These are phyloP conservation scores for Quercus alba DNA, from an alignment of 306 rosid species.

Conservation along the genomic window DNA sequence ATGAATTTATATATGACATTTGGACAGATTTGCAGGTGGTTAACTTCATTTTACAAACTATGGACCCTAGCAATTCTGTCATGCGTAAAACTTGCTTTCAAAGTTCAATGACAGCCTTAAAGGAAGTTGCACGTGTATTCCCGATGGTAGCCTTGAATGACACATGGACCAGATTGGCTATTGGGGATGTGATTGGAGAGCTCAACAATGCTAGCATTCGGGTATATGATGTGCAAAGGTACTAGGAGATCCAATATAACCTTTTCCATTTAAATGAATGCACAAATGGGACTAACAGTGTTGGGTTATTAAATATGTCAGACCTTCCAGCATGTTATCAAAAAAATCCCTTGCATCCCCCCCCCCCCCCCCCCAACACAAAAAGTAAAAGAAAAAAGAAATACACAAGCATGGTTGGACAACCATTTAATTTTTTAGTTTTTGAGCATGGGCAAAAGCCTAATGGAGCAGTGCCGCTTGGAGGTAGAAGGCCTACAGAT, in stretches of 20 bases:
- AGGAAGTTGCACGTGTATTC: slow-evolving; percentile 76
- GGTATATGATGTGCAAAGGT: slow-evolving; percentile 97
- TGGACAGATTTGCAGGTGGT: slow-evolving; percentile 76
- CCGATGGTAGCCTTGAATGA: slow-evolving; percentile 93
- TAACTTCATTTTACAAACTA: slow-evolving; percentile 81
- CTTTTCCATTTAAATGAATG: slow-evolving; percentile 7
- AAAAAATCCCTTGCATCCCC: neutral
- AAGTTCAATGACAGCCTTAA: slow-evolving; percentile 83
- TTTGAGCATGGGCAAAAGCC: neutral
- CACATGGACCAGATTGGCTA: slow-evolving; percentile 89
- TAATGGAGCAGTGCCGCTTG: neutral
- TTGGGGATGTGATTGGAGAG: slow-evolving; percentile 92
- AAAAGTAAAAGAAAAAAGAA: neutral
- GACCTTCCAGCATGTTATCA: neutral
- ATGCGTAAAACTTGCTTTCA: slow-evolving; percentile 88
- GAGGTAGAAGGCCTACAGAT: slow-evolving; percentile 11
- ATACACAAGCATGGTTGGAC: neutral
- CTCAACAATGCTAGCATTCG: slow-evolving; percentile 58
- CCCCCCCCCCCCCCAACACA: neutral
- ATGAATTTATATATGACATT: slow-evolving; percentile 44
- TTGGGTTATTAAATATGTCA: neutral
- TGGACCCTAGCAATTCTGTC: slow-evolving; percentile 94
- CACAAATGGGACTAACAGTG: neutral
- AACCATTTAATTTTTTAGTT: neutral
- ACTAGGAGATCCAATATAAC: slow-evolving; percentile 12